Base-by-base conservation (phyloP, 2,329 filamentous ascomycete species). In the Clarireedia paspali region DNA sequence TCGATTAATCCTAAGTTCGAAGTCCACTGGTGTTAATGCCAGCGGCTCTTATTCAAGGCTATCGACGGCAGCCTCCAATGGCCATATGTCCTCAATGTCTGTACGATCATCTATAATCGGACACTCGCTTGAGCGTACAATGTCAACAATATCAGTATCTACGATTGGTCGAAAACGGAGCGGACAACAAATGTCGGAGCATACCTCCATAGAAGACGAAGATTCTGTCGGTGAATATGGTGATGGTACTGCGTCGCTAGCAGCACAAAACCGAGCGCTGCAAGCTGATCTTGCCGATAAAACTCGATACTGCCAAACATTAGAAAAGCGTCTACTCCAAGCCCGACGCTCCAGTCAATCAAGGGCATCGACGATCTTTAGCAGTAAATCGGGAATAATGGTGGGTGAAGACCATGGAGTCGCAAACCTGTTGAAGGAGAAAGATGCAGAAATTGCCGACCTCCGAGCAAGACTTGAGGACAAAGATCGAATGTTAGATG, bases 271-370 rank as follows among this genome's bases (percentile, higher is more conserved):
- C 63, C 83, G 85, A 50, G 88, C 95, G n/a, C 74, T 99, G 48
- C 94, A 96, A 70, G 84, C 91, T n/a, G 94, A 99, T 70, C 80
- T 99, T 47, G 83, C 82, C n/a, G 94, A 99, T 73, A 96, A 96
- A 75, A 97, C 94, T 65, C 87, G 94, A 34, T 99, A 99, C 70
- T 97, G 97, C 64, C 81, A 88, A 27, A 97, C 94, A 0, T 74
- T 99, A 12, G 94, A 99, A 74, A 95, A 95, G 72, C 83, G 94
- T 26, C 76, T 99, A 1, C 77, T 97, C 36, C 94, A 99, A 68
- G 94, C 94, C 39, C 81, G 94, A 42, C 81, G 92, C 48, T 90
- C 91, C 0, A 96, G 91, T 71, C 91, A 95, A 54, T 92, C 90
- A 6, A 84, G 92, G 17, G 84, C 92, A 10, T 95, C 91, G 5